Evolutionary conservation across 2,329 filamentous ascomycete species (phyloP).

Genomic region (Venturia pyrina): DNA sequence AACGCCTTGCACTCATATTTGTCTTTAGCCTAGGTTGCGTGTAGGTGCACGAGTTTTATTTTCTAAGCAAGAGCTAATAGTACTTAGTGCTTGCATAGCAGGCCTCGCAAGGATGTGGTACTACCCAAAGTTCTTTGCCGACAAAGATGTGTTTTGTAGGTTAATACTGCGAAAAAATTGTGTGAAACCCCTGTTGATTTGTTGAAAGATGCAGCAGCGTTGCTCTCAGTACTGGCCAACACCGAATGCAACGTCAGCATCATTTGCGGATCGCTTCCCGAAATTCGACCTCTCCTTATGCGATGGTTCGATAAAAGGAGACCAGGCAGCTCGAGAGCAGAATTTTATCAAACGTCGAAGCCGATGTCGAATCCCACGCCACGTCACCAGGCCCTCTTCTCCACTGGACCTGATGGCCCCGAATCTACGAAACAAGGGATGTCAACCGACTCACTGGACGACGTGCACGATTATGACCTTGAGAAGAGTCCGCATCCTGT

Average conservation of each 20-base stretch:
- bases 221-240: background rate
- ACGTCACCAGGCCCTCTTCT: too few species aligned
- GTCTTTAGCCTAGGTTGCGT: background rate
- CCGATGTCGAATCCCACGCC: background rate
- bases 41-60: background rate
- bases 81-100: background rate
- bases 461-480: background rate
- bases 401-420: background rate
- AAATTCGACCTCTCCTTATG: background rate
- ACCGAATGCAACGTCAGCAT: background rate
- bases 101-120: background rate
- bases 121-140: background rate
- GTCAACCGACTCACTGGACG: background rate
- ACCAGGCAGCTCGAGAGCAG: background rate
- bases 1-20: background rate
- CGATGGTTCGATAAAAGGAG: background rate
- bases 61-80: background rate
- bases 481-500: background rate
- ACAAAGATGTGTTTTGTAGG: background rate
- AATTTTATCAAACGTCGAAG: background rate
- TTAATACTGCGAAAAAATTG: background rate
- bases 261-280: constrained; percentile 2
- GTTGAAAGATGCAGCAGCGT: background rate
- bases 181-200: background rate
- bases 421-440: background rate